These are phyloP conservation scores for Yarrowia sp. DNA, from an alignment of 805 yeast genomes.

Conservation along the genomic window DNA sequence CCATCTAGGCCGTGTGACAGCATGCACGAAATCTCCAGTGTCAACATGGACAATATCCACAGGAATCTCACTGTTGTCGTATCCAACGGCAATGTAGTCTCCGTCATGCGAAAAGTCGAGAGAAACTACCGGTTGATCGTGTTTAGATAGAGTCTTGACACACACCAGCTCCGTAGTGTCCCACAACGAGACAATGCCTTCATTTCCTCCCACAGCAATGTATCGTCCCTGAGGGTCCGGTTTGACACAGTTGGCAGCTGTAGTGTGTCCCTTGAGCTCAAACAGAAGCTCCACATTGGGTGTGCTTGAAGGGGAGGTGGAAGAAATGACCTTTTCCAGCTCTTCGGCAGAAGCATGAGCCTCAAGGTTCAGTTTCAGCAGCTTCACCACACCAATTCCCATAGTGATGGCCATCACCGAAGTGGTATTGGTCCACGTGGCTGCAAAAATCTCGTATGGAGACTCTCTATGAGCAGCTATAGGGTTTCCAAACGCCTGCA, in stretches of 20 bases:
- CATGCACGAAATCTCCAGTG: conserved; percentile 44
- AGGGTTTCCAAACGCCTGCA: conserved; percentile 9
- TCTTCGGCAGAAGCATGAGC: not conserved
- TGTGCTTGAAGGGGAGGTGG: not conserved
- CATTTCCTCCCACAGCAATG: conserved; percentile 63
- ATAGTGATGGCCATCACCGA: conserved; percentile 56
- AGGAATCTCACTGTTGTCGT: conserved; percentile 52
- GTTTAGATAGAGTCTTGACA: conserved; percentile 50
- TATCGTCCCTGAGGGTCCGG: conserved; percentile 62
- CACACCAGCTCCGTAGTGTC: conserved; percentile 53
- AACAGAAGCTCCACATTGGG: conserved; percentile 7
- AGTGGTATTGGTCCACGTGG: conserved; percentile 50
- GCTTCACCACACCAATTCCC: conserved; percentile 55
- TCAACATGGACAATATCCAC: conserved; percentile 53
- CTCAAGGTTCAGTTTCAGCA: conserved; percentile 42
- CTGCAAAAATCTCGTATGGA: conserved; percentile 50
- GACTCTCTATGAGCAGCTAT: conserved; percentile 41
- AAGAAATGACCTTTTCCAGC: conserved; percentile 24
- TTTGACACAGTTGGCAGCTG: conserved; percentile 56
- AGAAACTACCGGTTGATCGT: conserved; percentile 53
- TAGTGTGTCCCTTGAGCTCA: conserved; percentile 55
- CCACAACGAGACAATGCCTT: conserved; percentile 64
- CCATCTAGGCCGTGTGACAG: conserved; percentile 42
- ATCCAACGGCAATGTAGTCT: conserved; percentile 55
- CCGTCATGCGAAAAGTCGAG: conserved; percentile 58